These are phyloP conservation scores for Coniochaeta sp. DNA, from an alignment of 2,329 filamentous ascomycete genomes.

Conservation along the genomic window DNA sequence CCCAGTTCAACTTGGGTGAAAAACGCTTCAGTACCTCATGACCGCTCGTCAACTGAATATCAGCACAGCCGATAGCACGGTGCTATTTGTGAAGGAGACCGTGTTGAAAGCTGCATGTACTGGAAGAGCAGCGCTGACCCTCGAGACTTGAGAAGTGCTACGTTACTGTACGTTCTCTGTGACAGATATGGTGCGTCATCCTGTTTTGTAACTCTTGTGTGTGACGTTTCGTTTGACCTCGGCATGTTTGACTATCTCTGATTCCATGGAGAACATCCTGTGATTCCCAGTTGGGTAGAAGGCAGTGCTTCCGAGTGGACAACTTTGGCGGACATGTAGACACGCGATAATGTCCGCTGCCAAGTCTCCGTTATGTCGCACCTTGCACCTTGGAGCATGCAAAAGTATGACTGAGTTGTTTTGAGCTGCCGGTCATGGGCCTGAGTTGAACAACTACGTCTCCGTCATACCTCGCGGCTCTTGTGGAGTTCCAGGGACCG, in stretches of 20 bases:
- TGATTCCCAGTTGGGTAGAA: background rate
- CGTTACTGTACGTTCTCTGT: background rate
- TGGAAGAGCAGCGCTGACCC: background rate
- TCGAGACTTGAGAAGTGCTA: background rate
- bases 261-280: background rate
- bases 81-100: too few species aligned
- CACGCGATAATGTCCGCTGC: background rate
- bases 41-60: too few species aligned
- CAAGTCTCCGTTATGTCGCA: background rate
- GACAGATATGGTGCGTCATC: background rate
- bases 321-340: background rate
- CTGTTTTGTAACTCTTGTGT: background rate
- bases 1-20: too few species aligned
- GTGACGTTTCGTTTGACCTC: background rate
- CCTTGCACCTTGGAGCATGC: background rate
- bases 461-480: too few species aligned
- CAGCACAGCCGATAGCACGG: too few species aligned
- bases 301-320: background rate
- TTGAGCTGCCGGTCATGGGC: background rate
- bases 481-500: too few species aligned
- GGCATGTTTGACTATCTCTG: background rate
- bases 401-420: background rate
- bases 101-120: too few species aligned
- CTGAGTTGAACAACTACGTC: background rate
- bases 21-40: too few species aligned